Base-by-base conservation (phyloP, 2,329 filamentous ascomycete genomes). In the Sarocladium kiliense region DNA sequence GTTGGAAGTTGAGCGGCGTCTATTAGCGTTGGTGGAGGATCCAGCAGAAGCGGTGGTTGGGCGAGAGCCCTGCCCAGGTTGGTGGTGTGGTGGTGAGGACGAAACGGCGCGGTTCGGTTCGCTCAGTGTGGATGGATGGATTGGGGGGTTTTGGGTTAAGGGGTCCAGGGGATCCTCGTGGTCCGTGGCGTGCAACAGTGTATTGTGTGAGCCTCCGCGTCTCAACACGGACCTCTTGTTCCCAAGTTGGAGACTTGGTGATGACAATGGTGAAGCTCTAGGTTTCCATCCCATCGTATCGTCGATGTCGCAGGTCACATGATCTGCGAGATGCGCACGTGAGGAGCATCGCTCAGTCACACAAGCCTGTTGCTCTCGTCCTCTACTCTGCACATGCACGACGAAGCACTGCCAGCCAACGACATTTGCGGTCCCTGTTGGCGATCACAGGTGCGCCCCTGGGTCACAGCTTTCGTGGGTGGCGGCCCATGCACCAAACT, bases 91-190 rank as follows among this genome's bases (percentile, higher is more conserved):
- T 36, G 30, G 47, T 51, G 30, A 51, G 30, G 27, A 23, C 47
- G 47, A 51, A 51, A 51, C 47, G 27, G 47, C 27, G 47, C 47
- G 47, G 47, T 32, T 51, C 30, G 26, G 47, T 34, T 36, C 47
- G 47, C 27, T 51, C 47, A 51, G 30, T 34, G 47, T 51, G 47
- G 47, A 21, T 34, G 27, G 47, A 36, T 34, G 10, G 26, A 18
- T 27, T 21, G 47, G 47, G n/a, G 4, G 25, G 25, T 21, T 44
- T 44, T 44, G 41, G 19, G 41, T 44, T 47, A 23, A 47, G 44
- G 44, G 44, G 12, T 23, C 39, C 44, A 47, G 25, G 44, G 44
- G 44, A 30, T 27, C 44, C 44, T 47, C 25, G 23, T 47, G 23
- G 44, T 9, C 12, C 18, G 12, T 39, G 18, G 21, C 12, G 44